Evolutionary conservation across 2,329 filamentous ascomycete species (phyloP), one percentile per base, ranked within the genome.

Genomic region (Colletotrichum somersetense): DNA sequence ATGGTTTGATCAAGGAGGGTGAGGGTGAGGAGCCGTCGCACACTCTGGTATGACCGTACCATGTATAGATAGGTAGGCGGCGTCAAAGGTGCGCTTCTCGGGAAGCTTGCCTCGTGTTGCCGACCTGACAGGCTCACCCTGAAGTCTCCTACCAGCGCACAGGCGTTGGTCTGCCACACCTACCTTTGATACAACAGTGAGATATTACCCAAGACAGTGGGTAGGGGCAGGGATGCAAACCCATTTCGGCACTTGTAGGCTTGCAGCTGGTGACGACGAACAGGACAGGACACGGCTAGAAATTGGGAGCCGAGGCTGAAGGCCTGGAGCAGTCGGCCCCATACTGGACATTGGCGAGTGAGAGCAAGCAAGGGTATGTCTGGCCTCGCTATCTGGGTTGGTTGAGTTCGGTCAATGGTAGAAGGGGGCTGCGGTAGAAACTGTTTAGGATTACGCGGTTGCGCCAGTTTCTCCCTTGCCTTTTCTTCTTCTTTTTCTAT

Each of bases 141-240:
- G 14, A 72, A 66, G 61, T 71, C 33, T 59, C 55, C 52, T 30
- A 55, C 56, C 48, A n/a, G 58, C 69, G 72, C 72, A 73, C 72
- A 73, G 69, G 72, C 72, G 65, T 55, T 59, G 55, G 40, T 53
- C 64, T 66, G 69, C 63, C 62, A 72, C 72, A 57, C 20, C 38
- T 40, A 23, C n/a, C 55, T 40, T 35, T 40, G 55, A 23, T 57
- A 23, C 55, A 65, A 48, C 23, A 62, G 26, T 50, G 65, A 57
- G 33, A 65, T 62, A 69, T 64, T 55, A 55, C 65, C 38, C 56
- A 71, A 62, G 30, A 40, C 46, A 62, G 71, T 62, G 67, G 56
- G 50, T 62, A 64, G 44, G 50, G 44, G 61, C 64, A 74, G 69
- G 72, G 72, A 73, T 74, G 23, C 35, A 57, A 72, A 72, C 57